These are phyloP conservation scores for Carallia brachiata DNA, from an alignment of 345 rosid genomes.

Conservation along the genomic window DNA sequence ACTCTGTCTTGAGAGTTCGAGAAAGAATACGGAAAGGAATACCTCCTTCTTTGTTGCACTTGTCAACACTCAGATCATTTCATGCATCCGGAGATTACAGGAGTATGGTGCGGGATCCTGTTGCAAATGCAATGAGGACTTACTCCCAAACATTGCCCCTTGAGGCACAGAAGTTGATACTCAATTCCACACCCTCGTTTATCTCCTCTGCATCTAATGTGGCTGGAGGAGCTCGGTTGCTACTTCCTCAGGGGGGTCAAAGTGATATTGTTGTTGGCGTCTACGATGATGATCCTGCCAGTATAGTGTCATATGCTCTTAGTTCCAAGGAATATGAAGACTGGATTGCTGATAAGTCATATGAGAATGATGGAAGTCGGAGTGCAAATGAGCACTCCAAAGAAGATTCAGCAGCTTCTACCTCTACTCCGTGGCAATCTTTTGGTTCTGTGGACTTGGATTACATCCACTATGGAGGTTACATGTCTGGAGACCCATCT, in stretches of 20 bases:
- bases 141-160: slow-evolving; percentile 57
- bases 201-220: slow-evolving; percentile 60
- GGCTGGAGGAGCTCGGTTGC: slow-evolving; percentile 76
- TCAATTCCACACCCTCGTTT: slow-evolving; percentile 45
- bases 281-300: slow-evolving; percentile 86
- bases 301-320: slow-evolving; percentile 86
- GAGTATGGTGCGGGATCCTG: slow-evolving; percentile 80
- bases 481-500: slow-evolving; percentile 48
- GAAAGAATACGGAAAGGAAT: slow-evolving; percentile 60
- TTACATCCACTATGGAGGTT: slow-evolving; percentile 50
- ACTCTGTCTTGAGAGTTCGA: slow-evolving; percentile 68
- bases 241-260: slow-evolving; percentile 55
- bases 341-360: slow-evolving; percentile 51
- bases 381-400: slow-evolving; percentile 27
- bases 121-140: slow-evolving; percentile 53
- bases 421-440: slow-evolving; percentile 64
- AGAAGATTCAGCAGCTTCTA: slow-evolving; percentile 45
- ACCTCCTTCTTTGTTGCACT: slow-evolving; percentile 58
- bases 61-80: slow-evolving; percentile 64
- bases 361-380: slow-evolving; percentile 47
- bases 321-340: slow-evolving; percentile 75
- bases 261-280: slow-evolving; percentile 74
- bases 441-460: slow-evolving; percentile 60
- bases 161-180: slow-evolving; percentile 66
- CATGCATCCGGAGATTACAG: slow-evolving; percentile 89